Evolutionary conservation across 164 flowering plant species (phyloP), one percentile per base, ranked within the genome.

Genomic region (Litsea cubeba): DNA sequence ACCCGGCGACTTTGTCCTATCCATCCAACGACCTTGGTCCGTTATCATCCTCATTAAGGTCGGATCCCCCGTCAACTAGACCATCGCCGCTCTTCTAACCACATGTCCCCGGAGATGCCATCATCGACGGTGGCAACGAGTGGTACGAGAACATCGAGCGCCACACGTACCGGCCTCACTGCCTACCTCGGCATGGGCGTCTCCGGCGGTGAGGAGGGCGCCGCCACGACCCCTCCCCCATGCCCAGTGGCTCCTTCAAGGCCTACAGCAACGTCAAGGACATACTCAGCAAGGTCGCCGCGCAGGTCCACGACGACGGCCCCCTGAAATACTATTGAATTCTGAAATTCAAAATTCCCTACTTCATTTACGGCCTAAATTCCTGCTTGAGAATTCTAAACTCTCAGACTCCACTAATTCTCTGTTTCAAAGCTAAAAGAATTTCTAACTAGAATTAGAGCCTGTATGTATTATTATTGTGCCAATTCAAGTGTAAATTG

Each of bases 241-340:
- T 87, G 90, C 90, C 88, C 5, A 88, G 88, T 8, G 88, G 90
- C 2, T 84, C 87, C n/a, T 75, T 30, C 63, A 63, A 82, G 74
- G 90, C 88, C n/a, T n/a, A n/a, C n/a, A n/a, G n/a, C n/a, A n/a
- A n/a, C n/a, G n/a, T n/a, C n/a, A n/a, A n/a, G n/a, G 76, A 78
- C 17, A 76, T 85, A 7, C 35, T 87, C 1, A 62, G 68, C 35
- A 87, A 84, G 75, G 85, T 85, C 1, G 87, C 89, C 0, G 89
- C 89, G 6, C 87, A 87, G 69, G 87, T 85, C 7, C 81, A 82
- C n/a, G 86, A 83, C 68, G n/a, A n/a, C n/a, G 90, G 88, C 22
- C 90, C 90, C n/a, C n/a, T n/a, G n/a, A n/a, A n/a, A n/a, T n/a
- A n/a, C n/a, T n/a, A n/a, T n/a, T n/a, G n/a, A n/a, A n/a, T n/a